Base-by-base conservation (phyloP, 257 asterid species). In the Nicotiana attenuata region DNA sequence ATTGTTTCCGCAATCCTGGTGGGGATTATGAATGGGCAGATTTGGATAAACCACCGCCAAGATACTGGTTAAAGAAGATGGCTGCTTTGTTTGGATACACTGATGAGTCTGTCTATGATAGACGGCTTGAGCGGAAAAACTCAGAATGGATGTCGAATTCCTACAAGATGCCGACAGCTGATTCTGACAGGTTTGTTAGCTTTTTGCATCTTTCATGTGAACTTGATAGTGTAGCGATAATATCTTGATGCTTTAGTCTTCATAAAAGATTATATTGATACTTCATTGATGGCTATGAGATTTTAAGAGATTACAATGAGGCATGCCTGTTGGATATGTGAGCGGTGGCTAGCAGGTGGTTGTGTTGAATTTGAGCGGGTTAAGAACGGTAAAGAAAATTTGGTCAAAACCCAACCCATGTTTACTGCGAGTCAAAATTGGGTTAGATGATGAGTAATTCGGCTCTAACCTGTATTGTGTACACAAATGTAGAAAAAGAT, bases 11-110 rank as follows among this genome's bases (percentile, higher is more conserved):
- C 78, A 96, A 96, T 84, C 98, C 99, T 77, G 97, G 97, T 20
- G 98, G 99, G 66, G 99, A 96, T 85, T 96, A 96, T 89, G 99
- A 93, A 86, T 96, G 99, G 99, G 98, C 99, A 76, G 97, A 96
- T 91, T 96, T 94, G 97, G 99, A 96, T 84, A 96, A 92, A 82
- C 95, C 97, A 68, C 91, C 98, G 65, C 99, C 97, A 73, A 91
- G 81, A 82, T 92, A 87, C 86, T 94, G 99, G 98, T 85, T 88
- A 56, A 87, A 87, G 79, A 90, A 91, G 89, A 94, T 96, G 98
- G 84, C 88, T 83, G 95, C 94, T 76, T 90, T 96, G 80, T 96
- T 96, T 87, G 97, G 99, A 81, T 88, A 82, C 86, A 83, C 93
- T 65, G 91, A 87, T 63, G 91, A 91, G 76, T 90, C 83, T 60